These are phyloP conservation scores for Stentor roeselii DNA, from an alignment of 73 alveolate species.

Conservation along the genomic window DNA sequence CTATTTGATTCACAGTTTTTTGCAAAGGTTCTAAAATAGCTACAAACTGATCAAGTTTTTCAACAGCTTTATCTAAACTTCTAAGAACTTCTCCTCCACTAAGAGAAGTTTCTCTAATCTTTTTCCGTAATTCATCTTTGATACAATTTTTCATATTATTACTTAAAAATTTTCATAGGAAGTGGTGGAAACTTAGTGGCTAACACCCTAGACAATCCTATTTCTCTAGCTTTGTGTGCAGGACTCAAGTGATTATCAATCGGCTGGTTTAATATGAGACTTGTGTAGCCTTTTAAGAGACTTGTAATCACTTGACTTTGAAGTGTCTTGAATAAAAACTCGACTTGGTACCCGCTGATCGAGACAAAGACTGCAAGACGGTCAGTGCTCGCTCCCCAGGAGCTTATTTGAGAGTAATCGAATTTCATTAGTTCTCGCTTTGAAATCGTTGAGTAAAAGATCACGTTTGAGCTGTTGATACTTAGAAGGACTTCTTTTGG, in stretches of 20 bases:
- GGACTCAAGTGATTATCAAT: background rate
- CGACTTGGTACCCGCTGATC: background rate
- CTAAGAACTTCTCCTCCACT: background rate
- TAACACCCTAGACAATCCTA: background rate
- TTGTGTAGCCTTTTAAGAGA: slow-evolving; percentile 2
- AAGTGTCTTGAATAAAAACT: background rate
- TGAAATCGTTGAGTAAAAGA: background rate
- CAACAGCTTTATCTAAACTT: slow-evolving; percentile 2
- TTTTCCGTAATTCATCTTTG: background rate
- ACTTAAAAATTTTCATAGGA: background rate
- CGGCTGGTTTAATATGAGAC: background rate
- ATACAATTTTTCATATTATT: too few species aligned
- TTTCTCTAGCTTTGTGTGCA: background rate
- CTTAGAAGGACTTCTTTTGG: background rate
- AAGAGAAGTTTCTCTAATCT: slow-evolving; percentile 5
- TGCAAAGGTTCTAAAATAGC: background rate
- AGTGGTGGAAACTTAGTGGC: background rate
- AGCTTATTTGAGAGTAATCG: background rate
- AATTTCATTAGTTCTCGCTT: background rate
- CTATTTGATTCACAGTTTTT: background rate
- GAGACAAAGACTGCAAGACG: background rate
- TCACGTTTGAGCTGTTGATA: background rate
- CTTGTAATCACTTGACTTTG: background rate
- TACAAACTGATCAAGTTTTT: background rate
- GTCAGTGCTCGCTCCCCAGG: slow-evolving; percentile 17